These are phyloP conservation scores for Pythium rishiriense DNA, from an alignment of 352 stramenopile species.

Conservation along the genomic window DNA sequence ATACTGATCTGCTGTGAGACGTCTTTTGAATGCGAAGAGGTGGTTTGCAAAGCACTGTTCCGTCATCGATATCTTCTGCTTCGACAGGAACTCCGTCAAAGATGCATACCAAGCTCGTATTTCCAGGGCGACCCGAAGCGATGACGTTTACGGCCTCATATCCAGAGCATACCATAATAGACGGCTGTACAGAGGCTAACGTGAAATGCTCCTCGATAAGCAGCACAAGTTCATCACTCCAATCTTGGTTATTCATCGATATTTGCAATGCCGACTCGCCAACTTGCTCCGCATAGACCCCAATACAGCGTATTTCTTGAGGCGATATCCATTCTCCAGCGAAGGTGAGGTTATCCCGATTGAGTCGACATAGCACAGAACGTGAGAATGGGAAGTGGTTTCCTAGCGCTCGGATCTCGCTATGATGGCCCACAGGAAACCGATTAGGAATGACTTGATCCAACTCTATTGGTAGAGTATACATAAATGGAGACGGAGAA, in stretches of 20 bases:
- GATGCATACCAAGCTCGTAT: conserved; percentile 18
- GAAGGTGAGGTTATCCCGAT: conserved; percentile 1
- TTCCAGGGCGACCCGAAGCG: background rate
- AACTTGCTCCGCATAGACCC: background rate
- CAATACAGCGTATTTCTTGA: conserved; percentile 8
- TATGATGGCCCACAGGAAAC: conserved; percentile 10
- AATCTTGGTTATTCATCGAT: conserved; percentile 25
- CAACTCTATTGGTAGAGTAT: conserved; percentile 1
- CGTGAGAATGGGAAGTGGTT: conserved; percentile 10
- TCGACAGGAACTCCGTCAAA: conserved; percentile 13
- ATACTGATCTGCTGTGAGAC: background rate
- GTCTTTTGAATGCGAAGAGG: background rate
- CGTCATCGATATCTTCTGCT: background rate
- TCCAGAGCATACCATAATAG: background rate
- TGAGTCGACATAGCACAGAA: conserved; percentile 4
- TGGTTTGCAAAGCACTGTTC: conserved; percentile 1
- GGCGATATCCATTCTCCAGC: conserved; percentile 18
- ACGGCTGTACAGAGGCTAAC: background rate
- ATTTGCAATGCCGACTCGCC: conserved; percentile 7
- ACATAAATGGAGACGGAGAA: conserved; percentile 4
- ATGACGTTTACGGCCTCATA: background rate
- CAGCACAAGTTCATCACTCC: conserved; percentile 13
- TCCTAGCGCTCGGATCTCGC: conserved; percentile 12
- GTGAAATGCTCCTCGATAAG: background rate
- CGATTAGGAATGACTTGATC: background rate